A percentile compares a stretch with the other conserved stretches of the same genome.
These are phyloP conservation scores for Globisporangium solare DNA, from an alignment of 352 stramenopile genomes.

Conservation along the genomic window DNA sequence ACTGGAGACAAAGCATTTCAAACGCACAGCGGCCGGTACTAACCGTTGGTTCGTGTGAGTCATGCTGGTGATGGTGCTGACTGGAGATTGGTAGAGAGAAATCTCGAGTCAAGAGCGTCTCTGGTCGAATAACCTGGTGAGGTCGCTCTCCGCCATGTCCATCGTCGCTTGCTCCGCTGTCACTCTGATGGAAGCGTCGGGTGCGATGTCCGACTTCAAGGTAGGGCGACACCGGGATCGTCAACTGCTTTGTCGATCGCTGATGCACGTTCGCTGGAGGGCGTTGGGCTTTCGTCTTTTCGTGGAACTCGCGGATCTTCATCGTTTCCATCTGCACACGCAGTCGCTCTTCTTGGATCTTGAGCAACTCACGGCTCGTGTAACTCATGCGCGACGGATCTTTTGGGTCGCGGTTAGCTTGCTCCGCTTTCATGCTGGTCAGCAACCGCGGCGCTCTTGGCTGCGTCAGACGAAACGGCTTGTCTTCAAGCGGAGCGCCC, in stretches of 20 bases:
- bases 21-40: background rate
- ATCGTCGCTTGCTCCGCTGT: conserved; percentile 14
- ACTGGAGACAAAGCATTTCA: background rate
- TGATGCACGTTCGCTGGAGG: conserved; percentile 65
- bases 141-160: background rate
- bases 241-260: conserved; percentile 77
- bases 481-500: conserved; percentile 35
- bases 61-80: background rate
- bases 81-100: conserved; percentile 8
- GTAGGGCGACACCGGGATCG: conserved; percentile 64
- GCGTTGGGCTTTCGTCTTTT: conserved; percentile 62
- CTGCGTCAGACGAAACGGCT: conserved; percentile 43
- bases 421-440: conserved; percentile 26
- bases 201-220: conserved; percentile 56
- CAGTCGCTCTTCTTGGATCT: conserved; percentile 72
- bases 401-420: conserved; percentile 27
- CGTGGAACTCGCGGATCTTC: conserved; percentile 77
- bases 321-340: conserved; percentile 60
- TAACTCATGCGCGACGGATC: conserved; percentile 63
- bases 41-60: conserved; percentile 7
- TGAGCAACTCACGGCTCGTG: conserved; percentile 68
- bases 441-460: conserved; percentile 51
- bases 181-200: conserved; percentile 26
- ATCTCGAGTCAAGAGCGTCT: conserved; percentile 16
- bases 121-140: conserved; percentile 12